Evolutionary conservation across 2,329 filamentous ascomycete genomes (phyloP).

Genomic region (Tolypocladium ovalisporum): DNA sequence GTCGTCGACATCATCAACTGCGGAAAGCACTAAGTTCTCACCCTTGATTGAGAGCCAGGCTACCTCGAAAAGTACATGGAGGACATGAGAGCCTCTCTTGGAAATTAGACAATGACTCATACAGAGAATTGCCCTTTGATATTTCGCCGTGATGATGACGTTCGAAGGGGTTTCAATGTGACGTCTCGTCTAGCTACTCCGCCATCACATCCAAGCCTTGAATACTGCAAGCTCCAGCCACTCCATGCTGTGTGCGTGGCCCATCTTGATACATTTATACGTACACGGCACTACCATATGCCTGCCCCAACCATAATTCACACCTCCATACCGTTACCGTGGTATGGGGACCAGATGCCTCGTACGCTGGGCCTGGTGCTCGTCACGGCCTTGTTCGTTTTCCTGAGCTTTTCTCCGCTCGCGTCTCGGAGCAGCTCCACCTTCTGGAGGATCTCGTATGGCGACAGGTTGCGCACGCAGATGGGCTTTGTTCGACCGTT

Average conservation of each 20-base stretch:
- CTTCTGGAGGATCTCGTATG: conserved; percentile 73
- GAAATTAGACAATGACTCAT: too few relatives aligned
- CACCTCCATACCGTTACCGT: conserved; percentile 46
- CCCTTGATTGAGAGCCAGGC: not conserved
- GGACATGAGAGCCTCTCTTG: not conserved
- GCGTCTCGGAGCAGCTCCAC: conserved; percentile 61
- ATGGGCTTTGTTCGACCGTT: conserved; percentile 79
- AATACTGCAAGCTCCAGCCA: conserved; percentile 12
- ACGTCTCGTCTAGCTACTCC: not conserved
- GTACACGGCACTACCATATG: not conserved
- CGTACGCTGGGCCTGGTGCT: conserved; percentile 56
- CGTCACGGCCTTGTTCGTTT: conserved; percentile 50
- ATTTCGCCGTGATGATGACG: not conserved
- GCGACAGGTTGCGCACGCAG: conserved; percentile 79
- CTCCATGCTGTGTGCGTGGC: conserved; percentile 14
- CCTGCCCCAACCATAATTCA: conserved; percentile 16
- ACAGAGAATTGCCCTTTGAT: not conserved
- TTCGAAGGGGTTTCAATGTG: not conserved
- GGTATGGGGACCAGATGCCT: conserved; percentile 62
- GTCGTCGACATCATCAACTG: conserved; percentile 52
- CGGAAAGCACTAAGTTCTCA: conserved; percentile 29
- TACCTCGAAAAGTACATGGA: not conserved
- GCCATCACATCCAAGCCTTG: not conserved
- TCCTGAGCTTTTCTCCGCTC: conserved; percentile 63
- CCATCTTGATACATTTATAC: conserved; percentile 16